A percentile compares a stretch with the other conserved stretches of the same genome.
phyloP scores from a whole-genome alignment of 331 rosid genomes.

The Saraca asoca region DNA sequence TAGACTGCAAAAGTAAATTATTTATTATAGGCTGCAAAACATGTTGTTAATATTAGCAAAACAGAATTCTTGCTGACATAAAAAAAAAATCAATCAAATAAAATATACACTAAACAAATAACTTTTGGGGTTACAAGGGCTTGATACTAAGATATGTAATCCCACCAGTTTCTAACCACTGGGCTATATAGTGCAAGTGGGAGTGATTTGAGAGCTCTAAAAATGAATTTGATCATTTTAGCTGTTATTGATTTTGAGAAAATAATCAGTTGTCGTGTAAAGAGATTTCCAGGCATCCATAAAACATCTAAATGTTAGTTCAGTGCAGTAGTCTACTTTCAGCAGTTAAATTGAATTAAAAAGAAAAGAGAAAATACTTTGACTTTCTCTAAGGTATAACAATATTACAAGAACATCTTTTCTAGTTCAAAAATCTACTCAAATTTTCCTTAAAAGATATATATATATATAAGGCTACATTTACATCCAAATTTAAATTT shows the following conservation, averaged over 20 bases:
- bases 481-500: too few relatives aligned
- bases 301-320: background rate
- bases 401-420: too few relatives aligned
- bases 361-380: background rate
- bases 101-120: too few relatives aligned
- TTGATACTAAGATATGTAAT: too few relatives aligned
- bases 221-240: too few relatives aligned
- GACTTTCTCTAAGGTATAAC: too few relatives aligned
- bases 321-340: background rate
- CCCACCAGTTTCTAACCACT: background rate
- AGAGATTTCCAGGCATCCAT: background rate
- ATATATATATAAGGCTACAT: too few relatives aligned
- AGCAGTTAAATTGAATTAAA: constrained; percentile 7
- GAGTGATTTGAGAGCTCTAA: background rate
- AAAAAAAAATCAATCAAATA: constrained; percentile 3
- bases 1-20: constrained; percentile 1
- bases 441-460: too few relatives aligned
- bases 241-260: background rate
- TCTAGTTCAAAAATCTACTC: too few relatives aligned
- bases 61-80: background rate
- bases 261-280: too few relatives aligned
- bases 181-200: background rate
- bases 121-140: background rate
- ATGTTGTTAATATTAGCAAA: constrained; percentile 1
- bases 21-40: background rate